Base-by-base conservation (phyloP, 768 basidiomycete genomes). In the Amanita jacksonii region DNA sequence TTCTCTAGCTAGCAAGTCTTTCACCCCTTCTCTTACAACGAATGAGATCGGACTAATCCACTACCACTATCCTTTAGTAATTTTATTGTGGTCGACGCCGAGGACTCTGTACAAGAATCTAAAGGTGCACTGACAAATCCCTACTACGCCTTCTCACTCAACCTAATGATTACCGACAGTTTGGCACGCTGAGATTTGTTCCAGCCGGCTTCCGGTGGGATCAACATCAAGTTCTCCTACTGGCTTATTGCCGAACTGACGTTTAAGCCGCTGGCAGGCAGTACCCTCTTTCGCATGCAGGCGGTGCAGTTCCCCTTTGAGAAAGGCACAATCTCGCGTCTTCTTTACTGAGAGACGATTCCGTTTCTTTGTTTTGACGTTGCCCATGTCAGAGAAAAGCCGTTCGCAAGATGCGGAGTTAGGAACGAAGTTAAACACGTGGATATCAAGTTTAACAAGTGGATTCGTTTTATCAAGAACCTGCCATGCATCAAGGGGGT, bases 371-470 rank as follows among this genome's bases (percentile, higher is more conserved):
- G 48, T 49, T 45, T 49, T 49, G 43, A 49, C 38, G 36, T 49
- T 36, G 0, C 47, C 37, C 27, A 45, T 35, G 28, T 41, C 36
- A 18, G 34, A 38, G 10, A 60, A 61, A 22, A 55, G 20, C 18
- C 58, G 52, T 46, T 63, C 62, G 20, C 43, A 48, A 22, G 53
- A 54, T 9, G 58, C 57, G 7, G 62, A 61, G 42, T 62, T 63
- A 7, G 57, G 43, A 18, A 55, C 41, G 15, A 62, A 48, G 30
- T 45, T 52, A 23, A 60, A 52, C 25, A 61, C 46, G 31, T 41
- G 50, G 24, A 59, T 54, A 5, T 57, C 59, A 12, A 62, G 43
- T 20, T 48, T 48, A 8, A 55, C 46, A 22, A 60, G 49, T 15
- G 49, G 34, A 9, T 18, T 36, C 10, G 12, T 18, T 36, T 6